These are phyloP conservation scores for Crucibulum laeve DNA, from an alignment of 768 basidiomycete genomes.

Conservation along the genomic window DNA sequence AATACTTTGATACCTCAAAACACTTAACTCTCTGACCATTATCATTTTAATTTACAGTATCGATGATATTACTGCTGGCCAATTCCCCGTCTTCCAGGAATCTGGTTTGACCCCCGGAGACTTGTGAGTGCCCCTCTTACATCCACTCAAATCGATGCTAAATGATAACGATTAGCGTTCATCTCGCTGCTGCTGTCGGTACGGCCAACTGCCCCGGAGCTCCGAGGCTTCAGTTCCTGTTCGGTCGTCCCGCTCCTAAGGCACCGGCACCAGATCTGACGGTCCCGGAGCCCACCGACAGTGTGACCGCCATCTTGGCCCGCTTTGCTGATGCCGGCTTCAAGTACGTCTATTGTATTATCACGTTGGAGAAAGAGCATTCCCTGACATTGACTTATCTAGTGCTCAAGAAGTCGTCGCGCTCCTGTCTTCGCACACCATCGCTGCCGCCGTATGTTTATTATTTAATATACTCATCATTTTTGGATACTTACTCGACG, in stretches of 20 bases:
- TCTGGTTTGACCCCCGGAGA: constrained; percentile 14
- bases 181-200: constrained; percentile 21
- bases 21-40: constrained; percentile 2
- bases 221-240: constrained; percentile 23
- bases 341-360: neutral
- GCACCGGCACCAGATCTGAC: constrained; percentile 17
- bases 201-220: constrained; percentile 30
- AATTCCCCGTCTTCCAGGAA: constrained; percentile 13
- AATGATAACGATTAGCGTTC: constrained; percentile 8
- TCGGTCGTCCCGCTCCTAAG: constrained; percentile 19
- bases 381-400: neutral
- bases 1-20: constrained; percentile 14
- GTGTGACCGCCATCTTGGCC: constrained; percentile 16
- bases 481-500: neutral
- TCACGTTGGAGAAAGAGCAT: neutral
- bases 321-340: constrained; percentile 24
- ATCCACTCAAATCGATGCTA: neutral
- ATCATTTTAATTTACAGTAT: constrained; percentile 3
- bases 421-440: constrained; percentile 18
- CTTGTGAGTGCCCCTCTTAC: constrained; percentile 10
- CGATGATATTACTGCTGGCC: constrained; percentile 10
- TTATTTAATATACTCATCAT: neutral
- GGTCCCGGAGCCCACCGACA: constrained; percentile 18
- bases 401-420: constrained; percentile 17
- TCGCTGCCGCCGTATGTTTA: constrained; percentile 17